Base-by-base conservation (phyloP, 805 yeast species). In the Millerozyma miso region DNA sequence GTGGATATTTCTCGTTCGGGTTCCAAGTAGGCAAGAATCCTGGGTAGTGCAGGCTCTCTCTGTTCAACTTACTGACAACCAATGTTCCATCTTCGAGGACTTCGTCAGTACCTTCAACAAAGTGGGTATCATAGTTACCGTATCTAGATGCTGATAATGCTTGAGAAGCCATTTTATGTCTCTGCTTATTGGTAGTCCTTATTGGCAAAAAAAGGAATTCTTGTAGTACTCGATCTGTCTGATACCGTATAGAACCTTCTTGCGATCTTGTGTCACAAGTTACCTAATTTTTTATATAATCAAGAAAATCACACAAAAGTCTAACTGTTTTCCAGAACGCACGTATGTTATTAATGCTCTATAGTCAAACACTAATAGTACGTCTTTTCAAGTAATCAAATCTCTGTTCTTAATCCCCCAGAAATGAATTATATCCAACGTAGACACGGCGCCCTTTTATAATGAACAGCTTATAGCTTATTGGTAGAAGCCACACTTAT, bases 21-120 rank as follows among this genome's bases (percentile, higher is more conserved):
- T 81, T 79, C 85, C 85, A 82, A 1, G 85, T 74, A 13, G 88
- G 88, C 37, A 81, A 69, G 65, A 77, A 83, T 8, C 76, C 81
- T 2, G 84, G 83, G 59, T 66, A 73, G 16, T 58, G 37, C 12
- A 68, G 51, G 15, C 51, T 48, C 4, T 52, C 58, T 44, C 69
- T 60, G 47, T 67, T 65, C 35, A 62, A 68, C 37, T 61, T 60
- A 49, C 70, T 71, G 38, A 76, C 63, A 14, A 76, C 75, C 44
- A 73, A 63, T 13, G 75, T 64, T 10, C 83, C 83, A 23, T 77
- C 73, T 18, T 56, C 55, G 39, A 67, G 73, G 33, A 74, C 58
- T 39, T 73, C 73, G 51, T 78, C 83, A 38, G 71, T 70, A 8
- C 72, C 81, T 46, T 73, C 66, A 50, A 71, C 65, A 59, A 75